Conservation (phyloP, 2,329 filamentous ascomycete species). For the Penicillium crustosum region DNA sequence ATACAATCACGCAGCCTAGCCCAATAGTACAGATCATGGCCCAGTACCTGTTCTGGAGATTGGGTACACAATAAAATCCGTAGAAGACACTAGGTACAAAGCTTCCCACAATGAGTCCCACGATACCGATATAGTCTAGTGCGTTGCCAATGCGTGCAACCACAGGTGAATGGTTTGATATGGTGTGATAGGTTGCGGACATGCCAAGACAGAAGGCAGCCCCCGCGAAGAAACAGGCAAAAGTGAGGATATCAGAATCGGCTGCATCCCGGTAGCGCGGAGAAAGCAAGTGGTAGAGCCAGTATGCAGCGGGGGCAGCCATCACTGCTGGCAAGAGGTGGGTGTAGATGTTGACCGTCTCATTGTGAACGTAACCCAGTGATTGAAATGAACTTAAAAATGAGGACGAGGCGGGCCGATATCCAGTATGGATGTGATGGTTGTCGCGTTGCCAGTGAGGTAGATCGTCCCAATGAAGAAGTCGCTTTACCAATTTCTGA, state of each 20-base stretch:
- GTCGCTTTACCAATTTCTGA: constrained; percentile 31
- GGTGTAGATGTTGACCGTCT: constrained; percentile 70
- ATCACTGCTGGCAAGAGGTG: constrained; percentile 67
- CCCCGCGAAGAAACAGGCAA: constrained; percentile 76
- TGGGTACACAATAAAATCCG: constrained; percentile 71
- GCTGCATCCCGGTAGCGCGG: constrained; percentile 67
- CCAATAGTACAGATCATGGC: constrained; percentile 76
- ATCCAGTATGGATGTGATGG: constrained; percentile 66
- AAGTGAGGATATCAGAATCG: constrained; percentile 65
- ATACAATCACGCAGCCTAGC: constrained; percentile 71
- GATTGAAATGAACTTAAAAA: constrained; percentile 59
- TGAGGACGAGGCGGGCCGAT: constrained; percentile 63
- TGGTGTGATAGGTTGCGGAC: constrained; percentile 80
- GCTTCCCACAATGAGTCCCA: constrained; percentile 85
- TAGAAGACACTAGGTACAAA: constrained; percentile 89
- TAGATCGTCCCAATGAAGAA: constrained; percentile 54
- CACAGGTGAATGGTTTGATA: constrained; percentile 76
- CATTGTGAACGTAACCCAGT: constrained; percentile 65
- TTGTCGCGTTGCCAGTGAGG: constrained; percentile 63
- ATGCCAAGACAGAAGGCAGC: constrained; percentile 72
- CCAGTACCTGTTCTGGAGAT: constrained; percentile 70
- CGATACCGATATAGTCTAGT: constrained; percentile 91
- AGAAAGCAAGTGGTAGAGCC: constrained; percentile 59
- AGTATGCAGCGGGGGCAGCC: constrained; percentile 53
- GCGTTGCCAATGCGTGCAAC: constrained; percentile 87